These are phyloP conservation scores for Jatropha curcas DNA, from an alignment of 345 rosid species.

Conservation along the genomic window DNA sequence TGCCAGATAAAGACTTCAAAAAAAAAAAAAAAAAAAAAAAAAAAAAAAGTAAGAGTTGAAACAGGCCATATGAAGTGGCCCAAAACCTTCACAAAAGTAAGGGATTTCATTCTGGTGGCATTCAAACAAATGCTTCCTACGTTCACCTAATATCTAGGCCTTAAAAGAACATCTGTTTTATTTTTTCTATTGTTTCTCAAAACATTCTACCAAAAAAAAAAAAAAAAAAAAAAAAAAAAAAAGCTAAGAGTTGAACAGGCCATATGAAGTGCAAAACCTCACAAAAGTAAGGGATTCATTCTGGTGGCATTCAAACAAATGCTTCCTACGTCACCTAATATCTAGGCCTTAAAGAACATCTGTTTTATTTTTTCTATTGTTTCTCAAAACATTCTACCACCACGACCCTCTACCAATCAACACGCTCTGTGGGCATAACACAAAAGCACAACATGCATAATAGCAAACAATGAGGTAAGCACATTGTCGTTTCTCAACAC, in stretches of 20 bases:
- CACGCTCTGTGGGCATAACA: slow-evolving; percentile 5
- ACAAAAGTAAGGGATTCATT: neutral
- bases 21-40: no score
- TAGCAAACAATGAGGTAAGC: slow-evolving; percentile 22
- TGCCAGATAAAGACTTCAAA: neutral
- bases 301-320: neutral
- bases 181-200: neutral
- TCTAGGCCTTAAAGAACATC: neutral
- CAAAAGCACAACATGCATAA: slow-evolving; percentile 3
- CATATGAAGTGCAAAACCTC: neutral
- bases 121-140: neutral
- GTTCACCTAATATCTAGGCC: neutral
- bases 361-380: neutral
- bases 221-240: no score
- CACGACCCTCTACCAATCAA: slow-evolving; percentile 10
- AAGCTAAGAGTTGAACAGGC: neutral
- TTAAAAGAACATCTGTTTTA: neutral
- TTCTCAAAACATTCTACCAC: neutral
- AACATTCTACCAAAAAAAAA: no score
- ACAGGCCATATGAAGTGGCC: neutral
- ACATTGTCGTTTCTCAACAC: slow-evolving; percentile 24
- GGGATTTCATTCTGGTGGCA: neutral
- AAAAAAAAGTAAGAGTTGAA: no score
- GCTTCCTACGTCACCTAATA: neutral
- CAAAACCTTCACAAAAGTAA: neutral